Evolutionary conservation across 805 yeast species (phyloP).

Genomic region (Saturnispora dispora): DNA sequence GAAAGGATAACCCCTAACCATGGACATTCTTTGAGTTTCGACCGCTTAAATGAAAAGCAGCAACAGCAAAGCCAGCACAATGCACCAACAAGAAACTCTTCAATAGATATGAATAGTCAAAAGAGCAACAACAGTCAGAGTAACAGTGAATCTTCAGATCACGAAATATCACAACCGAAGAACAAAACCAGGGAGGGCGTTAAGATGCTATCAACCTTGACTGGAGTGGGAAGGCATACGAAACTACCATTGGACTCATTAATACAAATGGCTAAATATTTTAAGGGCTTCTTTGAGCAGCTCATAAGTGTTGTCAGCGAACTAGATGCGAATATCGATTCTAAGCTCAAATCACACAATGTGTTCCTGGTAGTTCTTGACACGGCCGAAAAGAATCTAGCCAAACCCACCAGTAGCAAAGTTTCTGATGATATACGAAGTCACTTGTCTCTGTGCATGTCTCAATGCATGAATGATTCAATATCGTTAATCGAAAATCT

Average conservation of each 20-base stretch:
- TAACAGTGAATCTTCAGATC: slow-evolving; percentile 14
- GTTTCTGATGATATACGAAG: slow-evolving; percentile 10
- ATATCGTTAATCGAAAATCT: slow-evolving; percentile 15
- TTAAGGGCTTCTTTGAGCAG: slow-evolving; percentile 18
- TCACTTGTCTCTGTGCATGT: slow-evolving; percentile 15
- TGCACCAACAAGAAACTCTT: slow-evolving; percentile 1
- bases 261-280: slow-evolving; percentile 17
- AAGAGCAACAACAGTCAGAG: slow-evolving; percentile 18
- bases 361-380: slow-evolving; percentile 16
- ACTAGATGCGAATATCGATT: slow-evolving; percentile 13
- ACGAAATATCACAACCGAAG: slow-evolving; percentile 4
- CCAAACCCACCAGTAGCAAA: slow-evolving; percentile 12
- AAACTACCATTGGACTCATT: slow-evolving; percentile 11
- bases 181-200: slow-evolving; percentile 5
- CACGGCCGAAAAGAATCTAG: slow-evolving; percentile 14
- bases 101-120: slow-evolving; percentile 13
- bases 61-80: background rate
- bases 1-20: slow-evolving; percentile 1
- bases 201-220: slow-evolving; percentile 9
- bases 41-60: slow-evolving; percentile 1
- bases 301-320: slow-evolving; percentile 12
- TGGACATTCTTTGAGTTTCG: slow-evolving; percentile 2
- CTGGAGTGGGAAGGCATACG: background rate
- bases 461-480: slow-evolving; percentile 19
- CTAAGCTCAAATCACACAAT: slow-evolving; percentile 13